phyloP scores from a whole-genome alignment of 139 green algal genomes.

The Coelastrella sp. region DNA sequence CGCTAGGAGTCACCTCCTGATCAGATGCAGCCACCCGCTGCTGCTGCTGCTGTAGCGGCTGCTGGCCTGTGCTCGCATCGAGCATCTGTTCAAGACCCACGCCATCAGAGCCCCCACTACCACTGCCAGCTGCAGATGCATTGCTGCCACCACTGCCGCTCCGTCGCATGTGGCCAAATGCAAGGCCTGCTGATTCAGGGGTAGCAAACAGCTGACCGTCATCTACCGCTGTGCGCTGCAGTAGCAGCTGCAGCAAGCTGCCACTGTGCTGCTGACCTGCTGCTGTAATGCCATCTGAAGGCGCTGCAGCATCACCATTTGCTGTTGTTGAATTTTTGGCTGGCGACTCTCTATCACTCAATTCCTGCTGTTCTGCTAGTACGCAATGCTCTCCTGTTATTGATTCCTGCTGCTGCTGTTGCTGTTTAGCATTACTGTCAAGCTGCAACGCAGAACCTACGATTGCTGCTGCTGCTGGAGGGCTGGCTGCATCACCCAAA shows the following conservation, averaged over 20 bases:
- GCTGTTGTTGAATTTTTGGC: background rate
- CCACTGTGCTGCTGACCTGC: background rate
- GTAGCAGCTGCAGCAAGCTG: slow-evolving; percentile 26
- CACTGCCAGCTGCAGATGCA: background rate
- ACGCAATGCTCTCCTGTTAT: background rate
- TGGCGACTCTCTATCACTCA: background rate
- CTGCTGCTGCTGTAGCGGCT: background rate
- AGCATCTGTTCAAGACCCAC: background rate
- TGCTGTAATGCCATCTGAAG: background rate
- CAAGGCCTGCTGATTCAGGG: background rate
- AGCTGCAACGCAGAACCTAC: background rate
- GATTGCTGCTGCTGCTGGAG: background rate
- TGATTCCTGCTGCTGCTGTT: background rate
- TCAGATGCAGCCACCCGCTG: background rate
- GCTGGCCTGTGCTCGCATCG: background rate
- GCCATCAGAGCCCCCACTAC: background rate
- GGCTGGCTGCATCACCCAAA: background rate
- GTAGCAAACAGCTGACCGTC: background rate
- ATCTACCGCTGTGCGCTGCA: background rate
- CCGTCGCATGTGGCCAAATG: background rate
- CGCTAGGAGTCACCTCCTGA: background rate
- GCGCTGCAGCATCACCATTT: background rate
- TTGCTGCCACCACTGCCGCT: slow-evolving; percentile 36
- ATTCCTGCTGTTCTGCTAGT: background rate
- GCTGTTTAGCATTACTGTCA: background rate